Evolutionary conservation across 345 rosid species (phyloP), one percentile per base, ranked within the genome.

Genomic region (Noccaea bulbosa): DNA sequence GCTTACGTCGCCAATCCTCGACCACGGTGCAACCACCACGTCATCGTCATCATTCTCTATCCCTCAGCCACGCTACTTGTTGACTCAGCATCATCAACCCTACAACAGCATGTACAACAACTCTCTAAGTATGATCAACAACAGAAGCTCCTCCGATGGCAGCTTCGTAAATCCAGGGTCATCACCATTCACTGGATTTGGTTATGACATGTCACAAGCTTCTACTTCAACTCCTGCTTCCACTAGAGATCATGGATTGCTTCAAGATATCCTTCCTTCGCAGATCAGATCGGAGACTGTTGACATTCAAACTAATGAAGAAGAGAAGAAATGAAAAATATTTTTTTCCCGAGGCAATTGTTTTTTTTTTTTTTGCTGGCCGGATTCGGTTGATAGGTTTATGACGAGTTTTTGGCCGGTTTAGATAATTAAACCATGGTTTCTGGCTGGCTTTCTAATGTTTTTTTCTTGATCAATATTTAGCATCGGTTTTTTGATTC

Each of bases 181-280:
- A 45, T 51, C 78, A 2, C 59, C 79, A 51, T 65, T 86, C 60
- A 38, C 53, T 6, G 77, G 78, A 4, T 51, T 74, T 61, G 65
- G 64, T 75, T 68, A 68, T 45, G 69, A 67, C 9, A 67, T 60
- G 41, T 47, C 79, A 12, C 75, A 65, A 72, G 56, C 77, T 16
- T 16, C 82, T 6, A 48, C 80, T 74, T 35, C 78, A 8, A 55
- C 66, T 47, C 55, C 73, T 41, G 7, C 71, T 39, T 8, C 77
- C 75, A 39, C 71, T 45, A 77, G 87, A 75, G 97, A 89, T 69
- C 78, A 83, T 39, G 99, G 99, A 11, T 89, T 94, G 39, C 99
- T 94, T 77, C 91, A 94, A 74, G 99, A 94, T 77, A 88, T 93
- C 3, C 86, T 87, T 67, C 93, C 97, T 35, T 72, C 96, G 7